Percentiles rank a stretch among this genome's conserved stretches.
These are phyloP conservation scores for Stagonosporopsis cucurbitacearum DNA, from an alignment of 2,329 filamentous ascomycete genomes.

Conservation along the genomic window DNA sequence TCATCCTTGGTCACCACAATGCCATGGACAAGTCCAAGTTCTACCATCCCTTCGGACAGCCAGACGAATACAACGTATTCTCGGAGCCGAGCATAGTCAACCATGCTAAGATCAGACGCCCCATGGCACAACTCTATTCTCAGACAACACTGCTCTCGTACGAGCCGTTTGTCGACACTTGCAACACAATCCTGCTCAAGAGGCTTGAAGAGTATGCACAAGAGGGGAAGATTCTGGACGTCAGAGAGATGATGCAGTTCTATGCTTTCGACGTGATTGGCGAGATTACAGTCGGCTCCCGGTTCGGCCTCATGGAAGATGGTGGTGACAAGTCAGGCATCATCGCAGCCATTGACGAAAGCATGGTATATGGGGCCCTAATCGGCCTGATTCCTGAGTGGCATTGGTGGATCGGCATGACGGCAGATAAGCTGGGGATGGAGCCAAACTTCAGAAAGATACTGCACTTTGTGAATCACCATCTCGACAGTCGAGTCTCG, in stretches of 20 bases:
- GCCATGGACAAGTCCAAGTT: slow-evolving; percentile 17
- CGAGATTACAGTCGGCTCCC: slow-evolving; percentile 54
- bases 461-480: background rate
- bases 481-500: slow-evolving; percentile 10
- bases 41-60: slow-evolving; percentile 35
- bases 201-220: slow-evolving; percentile 36
- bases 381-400: slow-evolving; percentile 15
- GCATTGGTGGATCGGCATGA: slow-evolving; percentile 5
- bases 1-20: slow-evolving; percentile 17
- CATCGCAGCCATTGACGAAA: slow-evolving; percentile 8
- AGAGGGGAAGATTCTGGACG: slow-evolving; percentile 43
- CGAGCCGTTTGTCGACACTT: slow-evolving; percentile 50
- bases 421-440: background rate
- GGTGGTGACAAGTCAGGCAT: slow-evolving; percentile 16
- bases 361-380: background rate
- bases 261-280: slow-evolving; percentile 62
- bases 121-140: slow-evolving; percentile 48
- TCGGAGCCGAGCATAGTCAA: slow-evolving; percentile 41
- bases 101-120: slow-evolving; percentile 45
- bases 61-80: slow-evolving; percentile 44
- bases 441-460: background rate
- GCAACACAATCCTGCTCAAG: slow-evolving; percentile 40
- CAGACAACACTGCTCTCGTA: slow-evolving; percentile 48
- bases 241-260: slow-evolving; percentile 55
- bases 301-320: slow-evolving; percentile 25